Evolutionary conservation across 2,329 filamentous ascomycete genomes (phyloP), one percentile per base, ranked within the genome.

Genomic region (Dichotomopilus funicola): DNA sequence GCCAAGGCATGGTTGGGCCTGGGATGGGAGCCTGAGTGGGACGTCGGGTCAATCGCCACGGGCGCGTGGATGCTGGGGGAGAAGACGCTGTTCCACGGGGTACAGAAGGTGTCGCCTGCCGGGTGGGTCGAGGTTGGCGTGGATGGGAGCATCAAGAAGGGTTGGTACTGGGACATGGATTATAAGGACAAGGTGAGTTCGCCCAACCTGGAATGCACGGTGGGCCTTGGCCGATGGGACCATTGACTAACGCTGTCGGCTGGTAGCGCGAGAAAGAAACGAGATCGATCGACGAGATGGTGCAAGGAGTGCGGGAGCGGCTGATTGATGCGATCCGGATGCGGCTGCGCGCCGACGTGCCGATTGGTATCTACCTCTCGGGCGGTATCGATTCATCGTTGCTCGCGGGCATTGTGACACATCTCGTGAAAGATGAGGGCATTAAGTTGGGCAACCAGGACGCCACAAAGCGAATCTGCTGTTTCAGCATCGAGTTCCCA

Each of bases 301-400:
- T 81, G 1, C 54, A 68, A 19, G 75, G 72, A 2, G 77, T 83
- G 0, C 70, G 79, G 5, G 66, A 78, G 45, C 71, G 70, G 2
- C 62, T 83, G 10, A 63, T 81, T 1, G 78, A 83, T 36, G 72
- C 79, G 0, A 69, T 83, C 9, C 72, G 72, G n/a, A 60, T 80
- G 13, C 75, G 80, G 5, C 68, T 83, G 8, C 72, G 75, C 12
- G 80, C 80, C 1, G 81, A 84, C 63, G 81, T 83, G 0, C 78
- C 78, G 0, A 70, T 83, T 3, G 81, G 78, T 2, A 69, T 84
- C 51, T 83, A 80, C 55, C 68, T 83, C 0, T 78, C 73, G 27
- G 80, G 81, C 4, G 81, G 81, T 1, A 74, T 84, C 49, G 80
- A 83, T 63, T 81, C 78, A 0, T 82, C 79, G 0, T 71, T 74